Percentiles rank a stretch among this genome's conserved stretches.
These are phyloP conservation scores for Lepidium sativum DNA, from an alignment of 345 rosid genomes.

Conservation along the genomic window DNA sequence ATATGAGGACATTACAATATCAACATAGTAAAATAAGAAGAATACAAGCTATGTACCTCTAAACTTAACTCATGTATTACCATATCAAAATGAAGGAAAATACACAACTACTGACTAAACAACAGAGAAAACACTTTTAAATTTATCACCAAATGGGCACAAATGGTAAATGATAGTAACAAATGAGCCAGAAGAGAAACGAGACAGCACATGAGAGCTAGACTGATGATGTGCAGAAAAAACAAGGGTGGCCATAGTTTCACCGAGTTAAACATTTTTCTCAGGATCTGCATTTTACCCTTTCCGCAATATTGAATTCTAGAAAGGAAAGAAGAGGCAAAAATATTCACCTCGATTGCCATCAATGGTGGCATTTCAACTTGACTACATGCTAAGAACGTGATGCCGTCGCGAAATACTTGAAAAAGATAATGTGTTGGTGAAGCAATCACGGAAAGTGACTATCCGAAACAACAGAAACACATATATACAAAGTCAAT, in stretches of 20 bases:
- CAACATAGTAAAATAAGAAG: background rate
- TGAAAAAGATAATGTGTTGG: slow-evolving; percentile 94
- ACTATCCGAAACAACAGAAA: slow-evolving; percentile 29
- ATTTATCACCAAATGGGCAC: background rate
- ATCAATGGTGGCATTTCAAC: slow-evolving; percentile 97
- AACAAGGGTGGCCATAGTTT: background rate
- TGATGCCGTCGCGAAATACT: slow-evolving; percentile 77
- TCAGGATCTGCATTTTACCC: background rate
- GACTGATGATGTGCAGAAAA: background rate
- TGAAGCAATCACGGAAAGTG: slow-evolving; percentile 80
- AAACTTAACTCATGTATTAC: background rate
- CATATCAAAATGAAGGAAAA: background rate
- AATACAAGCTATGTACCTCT: background rate
- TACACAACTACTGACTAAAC: background rate
- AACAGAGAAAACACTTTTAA: background rate
- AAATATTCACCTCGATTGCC: slow-evolving; percentile 73
- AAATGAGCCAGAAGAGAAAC: background rate
- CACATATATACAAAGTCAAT: background rate
- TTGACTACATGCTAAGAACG: slow-evolving; percentile 89
- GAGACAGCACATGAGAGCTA: background rate
- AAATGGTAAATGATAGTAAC: background rate
- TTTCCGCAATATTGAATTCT: background rate
- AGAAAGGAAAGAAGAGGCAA: background rate
- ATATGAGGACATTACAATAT: background rate
- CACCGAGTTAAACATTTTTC: slow-evolving; percentile 10